These are phyloP conservation scores for Alternaria infectoria DNA, from an alignment of 2,329 filamentous ascomycete species.

Conservation along the genomic window DNA sequence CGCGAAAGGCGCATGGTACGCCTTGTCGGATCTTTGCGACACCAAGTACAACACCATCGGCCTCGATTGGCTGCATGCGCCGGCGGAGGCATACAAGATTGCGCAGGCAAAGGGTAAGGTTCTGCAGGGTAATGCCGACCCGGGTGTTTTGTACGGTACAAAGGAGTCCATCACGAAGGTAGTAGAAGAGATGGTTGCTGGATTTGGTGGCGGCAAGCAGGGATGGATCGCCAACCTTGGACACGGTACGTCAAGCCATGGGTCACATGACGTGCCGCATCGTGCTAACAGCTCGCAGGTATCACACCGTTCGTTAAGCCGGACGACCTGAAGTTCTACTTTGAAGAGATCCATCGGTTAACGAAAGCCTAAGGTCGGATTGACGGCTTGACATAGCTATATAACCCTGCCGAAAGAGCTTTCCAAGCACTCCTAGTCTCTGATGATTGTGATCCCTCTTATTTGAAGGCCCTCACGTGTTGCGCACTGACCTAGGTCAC, in stretches of 20 bases:
- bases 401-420: too few species aligned
- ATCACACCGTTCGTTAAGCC: constrained; percentile 95
- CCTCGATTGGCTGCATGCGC: constrained; percentile 92
- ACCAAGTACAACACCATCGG: constrained; percentile 93
- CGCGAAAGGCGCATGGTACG: constrained; percentile 97
- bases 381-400: too few species aligned
- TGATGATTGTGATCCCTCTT: too few species aligned
- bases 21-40: constrained; percentile 83
- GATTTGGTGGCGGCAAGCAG: constrained; percentile 82
- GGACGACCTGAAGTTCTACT: constrained; percentile 90
- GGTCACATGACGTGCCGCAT: too few species aligned
- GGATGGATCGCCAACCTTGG: constrained; percentile 98
- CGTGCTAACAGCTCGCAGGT: constrained; percentile 59
- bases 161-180: constrained; percentile 79
- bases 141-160: constrained; percentile 87
- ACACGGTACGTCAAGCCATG: constrained; percentile 70
- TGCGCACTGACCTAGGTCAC: not conserved
- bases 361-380: constrained; percentile 21
- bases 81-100: constrained; percentile 80
- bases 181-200: constrained; percentile 84
- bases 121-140: constrained; percentile 94
- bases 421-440: too few species aligned
- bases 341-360: constrained; percentile 79
- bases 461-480: not conserved
- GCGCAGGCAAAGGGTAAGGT: constrained; percentile 74